Conservation (phyloP, 2,329 filamentous ascomycete species). For the Rhynchosporium secalis region DNA sequence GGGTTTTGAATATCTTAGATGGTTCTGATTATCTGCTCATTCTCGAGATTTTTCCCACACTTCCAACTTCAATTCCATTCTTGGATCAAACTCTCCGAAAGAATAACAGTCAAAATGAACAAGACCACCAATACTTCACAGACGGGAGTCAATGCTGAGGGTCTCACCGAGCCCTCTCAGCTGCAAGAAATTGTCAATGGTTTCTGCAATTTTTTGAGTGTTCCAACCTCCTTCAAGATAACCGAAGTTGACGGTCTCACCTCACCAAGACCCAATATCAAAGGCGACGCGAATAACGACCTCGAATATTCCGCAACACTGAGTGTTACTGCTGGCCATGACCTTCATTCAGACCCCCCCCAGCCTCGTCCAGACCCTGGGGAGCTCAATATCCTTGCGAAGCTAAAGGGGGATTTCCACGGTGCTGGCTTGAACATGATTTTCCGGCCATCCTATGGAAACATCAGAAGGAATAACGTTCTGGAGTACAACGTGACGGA, state of each 20-base stretch:
- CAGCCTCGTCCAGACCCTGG: neutral
- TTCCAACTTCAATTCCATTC: no score
- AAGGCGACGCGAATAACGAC: neutral
- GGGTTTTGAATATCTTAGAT: no score
- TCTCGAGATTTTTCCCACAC: no score
- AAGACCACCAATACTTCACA: neutral
- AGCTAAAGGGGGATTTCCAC: conserved; percentile 37
- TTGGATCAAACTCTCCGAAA: no score
- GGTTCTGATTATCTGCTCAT: no score
- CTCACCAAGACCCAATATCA: conserved; percentile 8
- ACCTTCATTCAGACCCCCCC: no score
- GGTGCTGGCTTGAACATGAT: conserved; percentile 45
- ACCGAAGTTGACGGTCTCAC: conserved; percentile 6
- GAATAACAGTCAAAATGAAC: no score
- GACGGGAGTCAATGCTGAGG: conserved; percentile 3
- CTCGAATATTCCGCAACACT: no score
- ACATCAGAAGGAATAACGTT: conserved; percentile 36
- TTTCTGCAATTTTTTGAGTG: conserved; percentile 4
- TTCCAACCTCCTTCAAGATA: conserved; percentile 12
- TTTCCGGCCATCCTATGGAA: conserved; percentile 40
- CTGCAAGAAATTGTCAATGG: conserved; percentile 1
- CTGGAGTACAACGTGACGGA: conserved; percentile 45
- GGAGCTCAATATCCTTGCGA: conserved; percentile 10
- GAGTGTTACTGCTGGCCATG: no score
- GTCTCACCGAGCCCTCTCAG: neutral